Evolutionary conservation across 495 filamentous ascomycete species (phyloP), one percentile per base, ranked within the genome.

Genomic region (Penicillium cataractarum): DNA sequence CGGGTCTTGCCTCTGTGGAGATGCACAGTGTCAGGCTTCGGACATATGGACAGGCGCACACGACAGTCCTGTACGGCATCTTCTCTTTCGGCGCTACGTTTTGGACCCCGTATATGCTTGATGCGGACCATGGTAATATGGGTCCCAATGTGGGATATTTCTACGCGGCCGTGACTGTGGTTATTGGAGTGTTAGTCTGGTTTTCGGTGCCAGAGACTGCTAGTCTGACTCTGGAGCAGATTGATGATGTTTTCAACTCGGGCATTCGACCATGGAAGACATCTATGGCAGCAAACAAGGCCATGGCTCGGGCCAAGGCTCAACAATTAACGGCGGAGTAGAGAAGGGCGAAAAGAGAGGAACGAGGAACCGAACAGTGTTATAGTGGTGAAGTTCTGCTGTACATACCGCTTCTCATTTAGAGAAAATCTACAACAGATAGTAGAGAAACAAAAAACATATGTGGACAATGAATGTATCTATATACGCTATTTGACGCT

Each of bases 101-200:
- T 21, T 74, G 70, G 70, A 73, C 72, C 0, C 72, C 72, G 0
- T 74, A 74, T 10, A 74, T 74, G 72, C 46, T 74, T 7, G 63
- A 62, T 29, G 26, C 68, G 2, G 31, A 68, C 6, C 61, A 74
- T 56, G 72, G 70, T 5, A 60, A 71, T n/a, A 74, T 74, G 72
- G 72, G 72, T 0, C 29, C 68, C 6, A 69, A 65, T 39, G 72
- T 74, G 12, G 70, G 72, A 5, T 74, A 74, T 31, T 74, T 73
- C 22, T 74, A 74, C 50, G 68, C 68, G 2, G 65, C 63, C 1
- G 65, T 74, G 8, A 73, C 72, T 1, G 54, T 65, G 3, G 46
- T 66, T 6, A 63, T 74, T 26, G 57, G 57, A 4, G 24, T 54
- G 2, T 52, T 73, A n/a, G 60, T 62, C 0, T 74, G 65, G 40